Evolutionary conservation across 2,329 filamentous ascomycete species (phyloP).

Genomic region (Botrytis paeoniae): DNA sequence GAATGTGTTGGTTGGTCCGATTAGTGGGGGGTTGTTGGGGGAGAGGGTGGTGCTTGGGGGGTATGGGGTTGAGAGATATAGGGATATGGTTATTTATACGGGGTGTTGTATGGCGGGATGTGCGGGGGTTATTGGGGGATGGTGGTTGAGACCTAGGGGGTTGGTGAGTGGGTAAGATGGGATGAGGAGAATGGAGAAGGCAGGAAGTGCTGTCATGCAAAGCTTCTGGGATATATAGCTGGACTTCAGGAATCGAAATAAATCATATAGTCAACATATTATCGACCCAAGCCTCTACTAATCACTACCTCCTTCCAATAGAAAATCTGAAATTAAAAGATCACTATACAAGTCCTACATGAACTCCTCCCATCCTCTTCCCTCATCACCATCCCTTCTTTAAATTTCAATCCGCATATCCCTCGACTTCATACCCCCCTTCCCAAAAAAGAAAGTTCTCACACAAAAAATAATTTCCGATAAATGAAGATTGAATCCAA

Average conservation of each 20-base stretch:
- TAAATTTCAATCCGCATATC: no score
- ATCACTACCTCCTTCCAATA: background rate
- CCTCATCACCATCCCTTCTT: no score
- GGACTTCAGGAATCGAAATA: background rate
- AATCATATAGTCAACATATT: background rate
- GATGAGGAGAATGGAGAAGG: background rate
- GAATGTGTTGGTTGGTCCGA: background rate
- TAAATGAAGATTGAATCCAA: background rate
- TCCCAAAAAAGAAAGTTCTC: background rate
- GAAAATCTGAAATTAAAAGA: background rate
- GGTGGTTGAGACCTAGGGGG: slow-evolving; percentile 21
- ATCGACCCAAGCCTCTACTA: background rate
- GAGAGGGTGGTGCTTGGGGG: background rate
- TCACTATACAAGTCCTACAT: fast-evolving
- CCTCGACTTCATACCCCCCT: no score
- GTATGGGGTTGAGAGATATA: slow-evolving; percentile 29
- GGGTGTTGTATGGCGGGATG: slow-evolving; percentile 16
- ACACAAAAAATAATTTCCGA: background rate
- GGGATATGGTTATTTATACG: slow-evolving; percentile 28
- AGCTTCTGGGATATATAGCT: background rate
- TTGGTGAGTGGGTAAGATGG: background rate
- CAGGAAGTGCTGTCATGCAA: background rate
- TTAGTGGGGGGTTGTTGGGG: background rate
- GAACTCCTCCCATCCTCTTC: background rate
- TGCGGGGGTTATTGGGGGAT: slow-evolving; percentile 24